These are phyloP conservation scores for Clitoria ternatea DNA, from an alignment of 306 rosid species.

Conservation along the genomic window DNA sequence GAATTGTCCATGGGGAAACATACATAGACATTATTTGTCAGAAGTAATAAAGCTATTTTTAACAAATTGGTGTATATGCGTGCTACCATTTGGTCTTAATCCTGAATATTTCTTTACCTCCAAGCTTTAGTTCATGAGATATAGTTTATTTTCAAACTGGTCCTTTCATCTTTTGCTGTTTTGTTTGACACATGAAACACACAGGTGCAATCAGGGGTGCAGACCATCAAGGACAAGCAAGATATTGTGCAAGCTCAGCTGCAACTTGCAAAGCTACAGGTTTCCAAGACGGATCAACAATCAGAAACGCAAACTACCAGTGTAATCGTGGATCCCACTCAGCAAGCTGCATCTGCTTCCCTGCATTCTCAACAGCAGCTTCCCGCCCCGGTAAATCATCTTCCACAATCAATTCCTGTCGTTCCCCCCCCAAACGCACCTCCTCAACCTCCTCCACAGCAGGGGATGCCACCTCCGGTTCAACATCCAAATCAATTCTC, in stretches of 20 bases:
- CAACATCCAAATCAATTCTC: conserved; percentile 60
- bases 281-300: conserved; percentile 47
- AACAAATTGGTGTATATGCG: not conserved
- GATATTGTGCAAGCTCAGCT: conserved; percentile 56
- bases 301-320: conserved; percentile 36
- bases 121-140: not conserved
- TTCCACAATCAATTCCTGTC: conserved; percentile 44
- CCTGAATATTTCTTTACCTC: not conserved
- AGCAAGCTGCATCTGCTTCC: conserved; percentile 53
- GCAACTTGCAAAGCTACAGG: conserved; percentile 56
- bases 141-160: not conserved
- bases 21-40: not conserved
- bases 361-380: conserved; percentile 55
- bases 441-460: conserved; percentile 52
- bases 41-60: not conserved
- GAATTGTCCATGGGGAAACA: not conserved
- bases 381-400: conserved; percentile 43
- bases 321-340: conserved; percentile 36
- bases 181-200: conserved; percentile 23
- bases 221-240: conserved; percentile 66
- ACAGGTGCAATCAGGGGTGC: conserved; percentile 86
- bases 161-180: conserved; percentile 6
- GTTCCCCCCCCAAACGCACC: conserved; percentile 65
- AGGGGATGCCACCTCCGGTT: conserved; percentile 41
- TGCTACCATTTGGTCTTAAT: not conserved